These are phyloP conservation scores for Yamadazyma laniorum DNA, from an alignment of 805 yeast species.

Conservation along the genomic window DNA sequence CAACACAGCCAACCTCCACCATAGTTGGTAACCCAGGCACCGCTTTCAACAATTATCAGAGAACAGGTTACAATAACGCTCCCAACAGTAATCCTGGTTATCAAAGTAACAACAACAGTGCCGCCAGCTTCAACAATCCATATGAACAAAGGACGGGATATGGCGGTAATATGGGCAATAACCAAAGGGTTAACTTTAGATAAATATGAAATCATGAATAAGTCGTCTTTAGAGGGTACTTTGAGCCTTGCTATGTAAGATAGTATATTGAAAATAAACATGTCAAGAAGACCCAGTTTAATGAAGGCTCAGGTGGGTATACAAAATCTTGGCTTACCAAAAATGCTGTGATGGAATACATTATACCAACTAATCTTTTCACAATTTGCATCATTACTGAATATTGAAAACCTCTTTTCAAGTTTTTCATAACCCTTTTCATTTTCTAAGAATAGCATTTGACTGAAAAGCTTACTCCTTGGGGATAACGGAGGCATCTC, in stretches of 20 bases:
- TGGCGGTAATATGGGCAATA: conserved; percentile 9
- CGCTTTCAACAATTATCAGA: conserved; percentile 12
- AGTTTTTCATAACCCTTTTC: neutral
- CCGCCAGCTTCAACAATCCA: conserved; percentile 16
- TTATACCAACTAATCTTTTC: conserved; percentile 52
- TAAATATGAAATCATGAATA: too few species aligned
- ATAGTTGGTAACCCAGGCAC: conserved; percentile 41
- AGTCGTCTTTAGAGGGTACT: too few species aligned
- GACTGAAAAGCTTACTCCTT: conserved; percentile 18
- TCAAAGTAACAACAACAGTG: conserved; percentile 5
- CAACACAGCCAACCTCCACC: conserved; percentile 44
- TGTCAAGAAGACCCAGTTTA: too few species aligned
- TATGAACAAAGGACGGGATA: conserved; percentile 15
- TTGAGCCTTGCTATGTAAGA: too few species aligned
- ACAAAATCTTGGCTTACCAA: conserved; percentile 46
- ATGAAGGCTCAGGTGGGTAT: conserved; percentile 6
- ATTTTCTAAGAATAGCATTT: conserved; percentile 9
- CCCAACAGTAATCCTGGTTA: conserved; percentile 8
- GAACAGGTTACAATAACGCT: conserved; percentile 9
- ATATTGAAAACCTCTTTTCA: conserved; percentile 15
- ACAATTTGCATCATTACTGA: conserved; percentile 32
- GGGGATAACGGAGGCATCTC: conserved; percentile 17
- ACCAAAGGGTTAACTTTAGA: conserved; percentile 14
- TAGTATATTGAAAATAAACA: conserved; percentile 2
- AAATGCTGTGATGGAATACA: conserved; percentile 49